Base-by-base conservation (phyloP, 1,284 basidiomycete species). In the Boletus semigastroideus region DNA sequence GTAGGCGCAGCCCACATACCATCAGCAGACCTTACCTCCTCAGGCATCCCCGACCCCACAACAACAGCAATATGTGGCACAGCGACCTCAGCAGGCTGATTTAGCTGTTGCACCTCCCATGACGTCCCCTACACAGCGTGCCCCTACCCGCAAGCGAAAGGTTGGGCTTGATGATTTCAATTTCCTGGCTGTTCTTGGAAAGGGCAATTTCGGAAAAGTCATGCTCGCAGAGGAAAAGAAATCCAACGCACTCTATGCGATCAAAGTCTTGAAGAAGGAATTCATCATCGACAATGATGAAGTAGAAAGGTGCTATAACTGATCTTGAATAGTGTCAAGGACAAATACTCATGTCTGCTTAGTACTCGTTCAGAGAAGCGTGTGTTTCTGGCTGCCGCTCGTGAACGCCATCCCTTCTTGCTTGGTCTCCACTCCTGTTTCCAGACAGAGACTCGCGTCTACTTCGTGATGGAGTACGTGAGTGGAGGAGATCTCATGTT, bases 261-360 rank as follows among this genome's bases (percentile, higher is more conserved):
- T 99, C 80, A 99, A 99, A 75, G 97, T 99, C 36, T 73, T 99
- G 68, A 99, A 99, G 80, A 99, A 99, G 72, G 97, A 99, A 74
- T 99, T 99, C 67, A 99, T 99, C 71, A 99, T 99, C 62, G 97
- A 99, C 70, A 99, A 99, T 62, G 97, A 99, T 73, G 97, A 99
- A 77, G 94, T 99, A 7, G 97, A 99, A 75, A 97, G 93, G 94
- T 94, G 56, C 51, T 52, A 33, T 49, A 49, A 8, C 43, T 37
- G 50, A 41, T 49, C 39, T 31, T 10, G 7, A 20, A n/a, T 40
- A 36, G 43, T 41, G 5, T 30, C 45, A 42, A 54, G 45, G 46
- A 42, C 14, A 48, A 40, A 43, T 37, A 28, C 45, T 63, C 43
- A 56, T 48, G 31, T 27, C 22, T 27, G 7, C 30, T 34, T 59